phyloP scores from a whole-genome alignment of 805 yeast genomes.

The Zygotorulaspora florentina region DNA sequence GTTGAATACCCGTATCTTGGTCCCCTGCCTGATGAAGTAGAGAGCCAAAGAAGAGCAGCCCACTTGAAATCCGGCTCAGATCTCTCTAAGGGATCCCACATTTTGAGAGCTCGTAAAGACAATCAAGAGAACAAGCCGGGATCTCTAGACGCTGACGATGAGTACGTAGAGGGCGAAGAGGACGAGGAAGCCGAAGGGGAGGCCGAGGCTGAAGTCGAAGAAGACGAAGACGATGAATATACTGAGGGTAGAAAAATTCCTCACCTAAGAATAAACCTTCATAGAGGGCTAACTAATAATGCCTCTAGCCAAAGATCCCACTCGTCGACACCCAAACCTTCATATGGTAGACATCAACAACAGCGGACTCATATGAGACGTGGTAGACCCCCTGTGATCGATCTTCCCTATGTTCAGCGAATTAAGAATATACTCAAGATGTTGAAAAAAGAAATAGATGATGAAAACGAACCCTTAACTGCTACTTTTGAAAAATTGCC shows the following conservation, averaged over 20 bases:
- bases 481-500: slow-evolving; percentile 78
- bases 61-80: background rate
- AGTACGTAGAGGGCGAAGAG: slow-evolving; percentile 13
- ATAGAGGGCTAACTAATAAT: slow-evolving; percentile 11
- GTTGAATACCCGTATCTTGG: slow-evolving; percentile 53
- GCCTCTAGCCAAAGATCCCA: slow-evolving; percentile 16
- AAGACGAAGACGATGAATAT: slow-evolving; percentile 16
- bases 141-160: slow-evolving; percentile 6
- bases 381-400: slow-evolving; percentile 36
- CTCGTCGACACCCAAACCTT: slow-evolving; percentile 26
- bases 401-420: slow-evolving; percentile 67
- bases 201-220: slow-evolving; percentile 14
- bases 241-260: slow-evolving; percentile 14
- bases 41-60: slow-evolving; percentile 8
- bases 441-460: slow-evolving; percentile 66
- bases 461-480: slow-evolving; percentile 48
- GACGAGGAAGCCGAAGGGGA: slow-evolving; percentile 14
- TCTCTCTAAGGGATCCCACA: background rate
- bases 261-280: slow-evolving; percentile 10
- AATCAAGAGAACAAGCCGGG: background rate
- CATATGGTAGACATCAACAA: slow-evolving; percentile 20
- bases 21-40: slow-evolving; percentile 52
- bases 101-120: background rate
- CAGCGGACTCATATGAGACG: slow-evolving; percentile 32
- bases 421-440: slow-evolving; percentile 82